Base-by-base conservation (phyloP, 2,329 filamentous ascomycete species). In the Tolypocladium endophyticum region DNA sequence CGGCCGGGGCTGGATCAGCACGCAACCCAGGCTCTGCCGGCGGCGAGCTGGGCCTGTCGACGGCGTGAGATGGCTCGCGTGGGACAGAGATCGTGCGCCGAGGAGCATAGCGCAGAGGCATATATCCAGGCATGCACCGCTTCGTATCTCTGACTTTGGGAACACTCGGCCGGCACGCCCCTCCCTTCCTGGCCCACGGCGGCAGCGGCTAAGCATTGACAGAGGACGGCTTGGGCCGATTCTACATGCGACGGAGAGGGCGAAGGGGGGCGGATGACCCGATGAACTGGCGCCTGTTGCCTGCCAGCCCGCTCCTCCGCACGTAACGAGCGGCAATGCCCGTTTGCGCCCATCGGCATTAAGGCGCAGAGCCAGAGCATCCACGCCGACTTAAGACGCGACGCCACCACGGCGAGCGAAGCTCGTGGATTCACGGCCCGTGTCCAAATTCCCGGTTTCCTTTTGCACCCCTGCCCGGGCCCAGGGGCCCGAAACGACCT, bases 61-160 rank as follows among this genome's bases (percentile, higher is more conserved):
- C 30, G 52, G 47, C 12, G 56, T 52, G 58, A 56, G 58, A 59
- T 45, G 58, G 41, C 58, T 59, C 58, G 58, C 33, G 58, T 59
- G 38, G 58, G 58, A 59, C 58, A 59, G 58, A 59, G 54, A 59
- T 56, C 53, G 53, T 52, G 53, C 54, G 53, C 53, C 45, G 45
- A 38, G n/a, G 6, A 18, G 47, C 47, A 52, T n/a, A 11, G 6
- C 36, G 25, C 55, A 39, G n/a, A 53, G 50, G 28, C 50, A 53
- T 14, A 53, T 53, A 53, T 35, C 30, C 30, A 35, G 30, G 30
- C 50, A 43, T 33, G 30, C 35, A 20, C 20, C 8, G 1, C 39
- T 43, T 43, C 20, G 39, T 43, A 43, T 43, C 39, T 38, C 11
- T 8, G 36, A 38, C 6, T 12, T 38, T 14, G 14, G n/a, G n/a